phyloP scores from a whole-genome alignment of 352 stramenopile genomes.

The Phytophthora kernoviae region DNA sequence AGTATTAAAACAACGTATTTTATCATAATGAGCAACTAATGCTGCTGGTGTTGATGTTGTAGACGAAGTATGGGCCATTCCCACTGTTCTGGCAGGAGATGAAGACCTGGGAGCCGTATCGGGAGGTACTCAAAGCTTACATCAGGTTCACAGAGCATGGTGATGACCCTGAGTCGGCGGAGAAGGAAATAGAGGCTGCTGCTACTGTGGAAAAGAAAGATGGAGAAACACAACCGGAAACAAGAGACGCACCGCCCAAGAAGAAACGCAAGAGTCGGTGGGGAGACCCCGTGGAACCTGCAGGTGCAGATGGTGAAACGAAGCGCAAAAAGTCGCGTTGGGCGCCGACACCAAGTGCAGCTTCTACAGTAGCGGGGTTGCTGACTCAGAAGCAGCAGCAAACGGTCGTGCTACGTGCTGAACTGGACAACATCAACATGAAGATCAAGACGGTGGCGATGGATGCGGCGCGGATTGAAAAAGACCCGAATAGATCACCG shows the following conservation, averaged over 20 bases:
- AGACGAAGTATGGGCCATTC: constrained; percentile 90
- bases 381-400: constrained; percentile 75
- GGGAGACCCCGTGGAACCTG: constrained; percentile 65
- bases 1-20: not conserved
- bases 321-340: constrained; percentile 84
- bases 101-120: constrained; percentile 93
- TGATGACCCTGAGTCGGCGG: constrained; percentile 22
- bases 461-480: constrained; percentile 81
- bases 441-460: constrained; percentile 79
- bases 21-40: constrained; percentile 3
- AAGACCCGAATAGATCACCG: constrained; percentile 90
- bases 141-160: constrained; percentile 77
- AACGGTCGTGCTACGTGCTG: constrained; percentile 64
- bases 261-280: constrained; percentile 87
- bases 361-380: constrained; percentile 50
- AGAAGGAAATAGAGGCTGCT: constrained; percentile 11
- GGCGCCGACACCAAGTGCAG: constrained; percentile 50
- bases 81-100: constrained; percentile 96
- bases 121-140: constrained; percentile 91
- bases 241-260: constrained; percentile 44
- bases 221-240: constrained; percentile 2
- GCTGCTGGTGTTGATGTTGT: constrained; percentile 13
- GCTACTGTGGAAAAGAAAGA: constrained; percentile 14
- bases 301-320: constrained; percentile 45
- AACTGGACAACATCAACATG: constrained; percentile 77